These are phyloP conservation scores for Ceratobasidium sp. DNA, from an alignment of 1,284 basidiomycete species.

Conservation along the genomic window DNA sequence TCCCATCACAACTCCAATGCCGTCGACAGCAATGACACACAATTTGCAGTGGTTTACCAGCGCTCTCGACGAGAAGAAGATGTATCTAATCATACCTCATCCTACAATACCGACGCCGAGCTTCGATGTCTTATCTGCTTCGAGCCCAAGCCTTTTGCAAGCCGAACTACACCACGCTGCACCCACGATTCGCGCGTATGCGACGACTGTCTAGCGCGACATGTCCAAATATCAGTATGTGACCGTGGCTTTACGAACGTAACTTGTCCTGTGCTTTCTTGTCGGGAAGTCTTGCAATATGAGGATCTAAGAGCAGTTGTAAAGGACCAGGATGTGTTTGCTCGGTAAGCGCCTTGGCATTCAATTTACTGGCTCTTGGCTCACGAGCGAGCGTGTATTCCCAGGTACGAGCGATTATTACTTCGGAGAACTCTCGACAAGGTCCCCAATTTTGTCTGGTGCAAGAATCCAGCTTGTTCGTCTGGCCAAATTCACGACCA, in stretches of 20 bases:
- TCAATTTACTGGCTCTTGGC: neutral
- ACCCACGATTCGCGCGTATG: conserved; percentile 16
- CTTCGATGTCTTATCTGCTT: conserved; percentile 9
- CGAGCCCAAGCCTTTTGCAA: neutral
- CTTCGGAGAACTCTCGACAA: conserved; percentile 5
- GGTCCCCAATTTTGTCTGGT: conserved; percentile 23
- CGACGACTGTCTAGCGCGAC: conserved; percentile 8
- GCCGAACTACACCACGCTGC: neutral
- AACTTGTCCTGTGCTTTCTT: neutral
- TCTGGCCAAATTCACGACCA: conserved; percentile 17
- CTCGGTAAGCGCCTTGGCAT: neutral
- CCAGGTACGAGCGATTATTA: conserved; percentile 15
- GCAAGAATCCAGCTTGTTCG: conserved; percentile 20
- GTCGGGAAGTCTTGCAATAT: neutral
- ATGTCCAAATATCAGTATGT: neutral
- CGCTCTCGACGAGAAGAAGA: too few species aligned
- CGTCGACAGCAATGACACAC: too few species aligned
- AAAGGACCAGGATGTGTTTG: conserved; percentile 3
- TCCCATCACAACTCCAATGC: too few species aligned
- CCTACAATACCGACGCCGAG: neutral
- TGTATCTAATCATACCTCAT: neutral
- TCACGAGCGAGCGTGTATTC: neutral
- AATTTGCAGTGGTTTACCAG: too few species aligned
- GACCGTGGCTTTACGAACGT: conserved; percentile 18
- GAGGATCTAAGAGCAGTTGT: conserved; percentile 13